Evolutionary conservation across 495 filamentous ascomycete genomes (phyloP).

Genomic region (Gamarada debralockiae): DNA sequence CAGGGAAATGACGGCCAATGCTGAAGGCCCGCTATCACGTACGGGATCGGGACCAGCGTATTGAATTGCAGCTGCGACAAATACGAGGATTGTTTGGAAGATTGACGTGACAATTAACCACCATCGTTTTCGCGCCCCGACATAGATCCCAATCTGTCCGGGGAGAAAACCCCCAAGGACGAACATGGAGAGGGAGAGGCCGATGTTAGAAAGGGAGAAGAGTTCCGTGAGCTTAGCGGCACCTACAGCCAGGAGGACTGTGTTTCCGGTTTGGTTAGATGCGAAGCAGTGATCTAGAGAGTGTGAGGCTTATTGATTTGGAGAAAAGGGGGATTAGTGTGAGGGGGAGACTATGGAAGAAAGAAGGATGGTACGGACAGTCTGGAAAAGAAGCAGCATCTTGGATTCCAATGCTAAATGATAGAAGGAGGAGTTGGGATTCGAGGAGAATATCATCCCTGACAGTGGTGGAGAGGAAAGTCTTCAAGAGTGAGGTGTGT

Average conservation of each 20-base stretch:
- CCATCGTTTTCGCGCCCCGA: conserved; percentile 43
- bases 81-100: conserved; percentile 51
- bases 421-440: conserved; percentile 8
- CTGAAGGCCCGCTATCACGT: conserved; percentile 27
- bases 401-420: conserved; percentile 40
- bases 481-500: neutral
- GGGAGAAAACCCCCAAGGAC: conserved; percentile 47
- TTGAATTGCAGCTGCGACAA: conserved; percentile 45
- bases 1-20: conserved; percentile 42
- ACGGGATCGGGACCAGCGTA: conserved; percentile 26
- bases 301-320: neutral
- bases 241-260: conserved; percentile 52
- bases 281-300: conserved; percentile 53
- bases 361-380: no score
- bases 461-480: neutral
- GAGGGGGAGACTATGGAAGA: neutral
- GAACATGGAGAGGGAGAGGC: conserved; percentile 49
- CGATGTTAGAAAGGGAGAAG: conserved; percentile 50
- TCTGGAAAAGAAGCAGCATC: conserved; percentile 59
- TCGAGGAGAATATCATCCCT: conserved; percentile 10
- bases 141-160: conserved; percentile 50
- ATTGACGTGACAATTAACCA: conserved; percentile 51
- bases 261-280: conserved; percentile 65
- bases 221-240: conserved; percentile 43
- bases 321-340: neutral